Base-by-base conservation (phyloP, 192 early-diverging fungal species). In the Backusella psychrophila region DNA sequence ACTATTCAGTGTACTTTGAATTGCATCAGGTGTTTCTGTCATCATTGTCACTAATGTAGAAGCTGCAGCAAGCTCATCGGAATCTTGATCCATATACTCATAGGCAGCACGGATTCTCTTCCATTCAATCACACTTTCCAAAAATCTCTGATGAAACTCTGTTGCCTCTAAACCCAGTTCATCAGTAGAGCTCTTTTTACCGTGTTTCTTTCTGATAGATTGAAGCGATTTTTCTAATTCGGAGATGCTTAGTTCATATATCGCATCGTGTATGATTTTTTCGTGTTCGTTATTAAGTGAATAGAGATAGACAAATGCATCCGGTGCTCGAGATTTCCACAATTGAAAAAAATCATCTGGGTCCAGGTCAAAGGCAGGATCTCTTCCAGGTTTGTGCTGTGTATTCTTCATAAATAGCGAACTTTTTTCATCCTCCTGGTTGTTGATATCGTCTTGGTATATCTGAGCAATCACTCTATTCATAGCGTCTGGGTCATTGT, bases 151-250 rank as follows among this genome's bases (percentile, higher is more conserved):
- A 77, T 83, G 83, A 72, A 85, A 90, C 7, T 36, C 38, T 2
- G 85, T 66, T 17, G 83, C 66, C 19, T 87, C 81, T 5, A 74
- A 72, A 1, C 72, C 73, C 12, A 76, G 6, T 0, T 66, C 75
- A 42, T 90, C 86, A 23, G 77, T 74, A n/a, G 73, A 77, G 3
- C 39, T 84, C 9, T 80, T 74, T 65, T 90, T 90, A 8, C 85
- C 89, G 11, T 80, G 71, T 46, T 81, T 82, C 33, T 84, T 85
- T 34, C 46, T 66, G 1, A 79, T 75, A 7, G 78, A 79, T 6
- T 68, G 75, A 15, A 80, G 23, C 29, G 85, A 75, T 4, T 66
- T 29, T 67, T 76, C 34, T 11, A 89, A 14, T 4, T 75, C 81
- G 1, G 82, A 71, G 2, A 81, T 53, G 19, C 78, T 69, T 69